Evolutionary conservation across 1,284 basidiomycete species (phyloP).

Genomic region (Rhizoctonia solani): DNA sequence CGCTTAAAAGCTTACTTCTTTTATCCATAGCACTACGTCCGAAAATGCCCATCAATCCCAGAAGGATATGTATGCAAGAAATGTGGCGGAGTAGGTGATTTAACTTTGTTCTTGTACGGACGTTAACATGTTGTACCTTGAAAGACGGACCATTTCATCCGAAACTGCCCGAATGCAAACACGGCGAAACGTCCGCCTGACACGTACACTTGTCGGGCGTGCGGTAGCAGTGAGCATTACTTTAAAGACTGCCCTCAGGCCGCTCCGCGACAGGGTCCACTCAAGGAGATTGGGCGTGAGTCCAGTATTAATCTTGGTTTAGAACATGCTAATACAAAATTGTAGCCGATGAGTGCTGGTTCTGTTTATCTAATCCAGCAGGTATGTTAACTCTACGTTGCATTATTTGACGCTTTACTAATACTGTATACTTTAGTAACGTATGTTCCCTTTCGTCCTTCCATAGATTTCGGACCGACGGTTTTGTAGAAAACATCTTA

Average conservation of each 20-base stretch:
- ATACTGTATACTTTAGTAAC: conserved; percentile 8
- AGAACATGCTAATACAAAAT: conserved; percentile 5
- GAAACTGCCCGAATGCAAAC: conserved; percentile 84
- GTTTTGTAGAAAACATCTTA: conserved; percentile 80
- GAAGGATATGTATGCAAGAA: conserved; percentile 86
- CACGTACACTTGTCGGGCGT: conserved; percentile 80
- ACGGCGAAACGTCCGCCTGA: conserved; percentile 81
- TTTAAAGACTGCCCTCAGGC: conserved; percentile 84
- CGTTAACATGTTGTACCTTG: too few relatives aligned
- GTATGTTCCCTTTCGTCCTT: not conserved
- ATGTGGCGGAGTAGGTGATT: conserved; percentile 60
- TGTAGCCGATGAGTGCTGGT: conserved; percentile 91
- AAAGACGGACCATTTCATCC: conserved; percentile 83
- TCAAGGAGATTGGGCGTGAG: conserved; percentile 79
- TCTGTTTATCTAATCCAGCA: conserved; percentile 92
- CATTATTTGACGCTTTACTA: not conserved
- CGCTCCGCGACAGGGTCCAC: conserved; percentile 59
- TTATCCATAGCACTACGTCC: conserved; percentile 67
- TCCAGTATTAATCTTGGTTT: conserved; percentile 40
- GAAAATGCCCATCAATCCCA: conserved; percentile 62
- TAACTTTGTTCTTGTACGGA: not conserved
- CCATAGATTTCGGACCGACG: not conserved
- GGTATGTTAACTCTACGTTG: conserved; percentile 54
- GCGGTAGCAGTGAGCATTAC: conserved; percentile 80
- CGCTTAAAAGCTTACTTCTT: not conserved